Conservation (phyloP, 768 basidiomycete genomes). For the Trametes gibbosa region DNA sequence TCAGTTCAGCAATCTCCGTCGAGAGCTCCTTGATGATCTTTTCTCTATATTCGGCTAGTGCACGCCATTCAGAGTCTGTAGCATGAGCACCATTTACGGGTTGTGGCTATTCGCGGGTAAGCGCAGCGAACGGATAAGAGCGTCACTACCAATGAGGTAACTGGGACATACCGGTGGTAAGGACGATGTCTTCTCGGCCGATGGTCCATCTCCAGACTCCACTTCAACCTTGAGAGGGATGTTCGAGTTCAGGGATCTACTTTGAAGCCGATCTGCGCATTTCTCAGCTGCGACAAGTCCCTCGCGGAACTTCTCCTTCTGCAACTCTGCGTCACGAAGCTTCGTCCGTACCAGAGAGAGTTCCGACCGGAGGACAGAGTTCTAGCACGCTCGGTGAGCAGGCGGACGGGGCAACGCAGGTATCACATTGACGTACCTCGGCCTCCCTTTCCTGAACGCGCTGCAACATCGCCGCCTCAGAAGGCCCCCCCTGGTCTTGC, state of each 20-base stretch:
- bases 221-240: constrained; percentile 21
- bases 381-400: constrained; percentile 1
- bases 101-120: constrained; percentile 46
- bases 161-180: constrained; percentile 69
- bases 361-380: constrained; percentile 26
- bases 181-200: constrained; percentile 49
- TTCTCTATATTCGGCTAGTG: constrained; percentile 37
- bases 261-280: constrained; percentile 27
- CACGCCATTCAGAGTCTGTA: constrained; percentile 37
- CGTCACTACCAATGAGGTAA: constrained; percentile 36
- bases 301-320: constrained; percentile 26
- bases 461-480: constrained; percentile 17
- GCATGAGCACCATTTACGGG: constrained; percentile 36
- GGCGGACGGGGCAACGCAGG: background rate
- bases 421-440: constrained; percentile 19
- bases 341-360: constrained; percentile 26
- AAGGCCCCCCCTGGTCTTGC: constrained; percentile 8
- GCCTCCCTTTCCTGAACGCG: constrained; percentile 24
- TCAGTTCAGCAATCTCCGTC: constrained; percentile 43
- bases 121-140: constrained; percentile 35
- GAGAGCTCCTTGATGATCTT: constrained; percentile 48
- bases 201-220: constrained; percentile 38
- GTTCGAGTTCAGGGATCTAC: constrained; percentile 18
- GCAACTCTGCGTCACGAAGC: constrained; percentile 21
- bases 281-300: constrained; percentile 27